Percentiles rank a stretch among this genome's conserved stretches.
Evolutionary conservation across 306 rosid species (phyloP).

Genomic region (Bauhinia variegata): DNA sequence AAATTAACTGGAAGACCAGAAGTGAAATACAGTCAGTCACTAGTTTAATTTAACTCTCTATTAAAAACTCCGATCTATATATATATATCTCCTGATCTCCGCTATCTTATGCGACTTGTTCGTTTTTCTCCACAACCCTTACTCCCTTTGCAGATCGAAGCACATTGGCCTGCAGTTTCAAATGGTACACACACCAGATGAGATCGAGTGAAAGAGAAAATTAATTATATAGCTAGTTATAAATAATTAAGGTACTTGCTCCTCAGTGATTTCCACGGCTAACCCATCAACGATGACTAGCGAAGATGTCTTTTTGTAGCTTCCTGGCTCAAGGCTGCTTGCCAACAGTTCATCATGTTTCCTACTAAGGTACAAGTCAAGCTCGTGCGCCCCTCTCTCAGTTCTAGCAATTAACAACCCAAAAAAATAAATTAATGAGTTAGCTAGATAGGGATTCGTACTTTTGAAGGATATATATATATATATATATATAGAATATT

Average conservation of each 20-base stretch:
- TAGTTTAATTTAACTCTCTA: neutral
- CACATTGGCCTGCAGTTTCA: slow-evolving; percentile 77
- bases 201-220: no score
- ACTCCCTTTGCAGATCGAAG: slow-evolving; percentile 91
- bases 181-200: no score
- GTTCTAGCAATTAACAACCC: slow-evolving; percentile 32
- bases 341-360: slow-evolving; percentile 81
- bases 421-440: neutral
- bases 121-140: slow-evolving; percentile 89
- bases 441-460: neutral
- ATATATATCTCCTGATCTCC: no score
- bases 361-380: slow-evolving; percentile 72
- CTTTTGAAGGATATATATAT: no score
- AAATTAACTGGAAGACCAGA: neutral
- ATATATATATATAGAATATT: no score
- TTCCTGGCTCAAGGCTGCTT: slow-evolving; percentile 61
- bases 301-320: slow-evolving; percentile 71
- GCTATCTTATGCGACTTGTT: slow-evolving; percentile 41
- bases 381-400: slow-evolving; percentile 57
- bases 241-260: no score
- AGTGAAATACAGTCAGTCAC: slow-evolving; percentile 13
- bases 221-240: no score
- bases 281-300: slow-evolving; percentile 88
- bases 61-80: slow-evolving; percentile 23
- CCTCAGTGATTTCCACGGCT: slow-evolving; percentile 63